Conservation (phyloP, 208 protist genomes). For the Trypanosomatidae sp. region DNA sequence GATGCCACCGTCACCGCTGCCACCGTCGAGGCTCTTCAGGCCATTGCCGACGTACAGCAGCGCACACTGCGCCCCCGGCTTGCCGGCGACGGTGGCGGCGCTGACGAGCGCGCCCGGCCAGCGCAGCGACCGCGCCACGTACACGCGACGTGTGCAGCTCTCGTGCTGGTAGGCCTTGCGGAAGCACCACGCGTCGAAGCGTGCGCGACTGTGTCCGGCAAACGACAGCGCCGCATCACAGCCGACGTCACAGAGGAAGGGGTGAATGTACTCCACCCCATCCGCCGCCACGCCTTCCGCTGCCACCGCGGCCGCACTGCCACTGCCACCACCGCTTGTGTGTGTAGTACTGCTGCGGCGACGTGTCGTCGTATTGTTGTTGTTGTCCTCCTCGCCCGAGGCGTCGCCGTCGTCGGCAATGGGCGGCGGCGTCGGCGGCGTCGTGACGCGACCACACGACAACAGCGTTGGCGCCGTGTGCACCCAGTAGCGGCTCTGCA, state of each 20-base stretch:
- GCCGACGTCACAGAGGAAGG: conserved; percentile 68
- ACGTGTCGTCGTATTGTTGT: conserved; percentile 1
- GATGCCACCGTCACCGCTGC: conserved; percentile 18
- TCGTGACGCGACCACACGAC: conserved; percentile 36
- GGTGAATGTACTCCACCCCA: conserved; percentile 66
- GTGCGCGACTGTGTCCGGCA: conserved; percentile 55
- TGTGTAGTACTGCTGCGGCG: too few species aligned
- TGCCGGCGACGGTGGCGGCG: conserved; percentile 44
- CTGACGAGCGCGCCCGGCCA: conserved; percentile 84
- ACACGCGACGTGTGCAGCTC: conserved; percentile 45
- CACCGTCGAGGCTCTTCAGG: conserved; percentile 54
- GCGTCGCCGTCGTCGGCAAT: conserved; percentile 8
- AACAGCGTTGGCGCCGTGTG: conserved; percentile 80
- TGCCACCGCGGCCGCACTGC: too few species aligned
- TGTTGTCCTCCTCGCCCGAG: conserved; percentile 3
- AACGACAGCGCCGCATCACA: conserved; percentile 56
- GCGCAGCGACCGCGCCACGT: conserved; percentile 57
- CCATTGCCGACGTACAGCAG: conserved; percentile 81
- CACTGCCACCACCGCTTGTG: too few species aligned
- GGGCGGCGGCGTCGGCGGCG: conserved; percentile 7
- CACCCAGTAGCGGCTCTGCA: conserved; percentile 83
- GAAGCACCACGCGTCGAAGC: conserved; percentile 76
- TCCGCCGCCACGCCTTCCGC: conserved; percentile 7
- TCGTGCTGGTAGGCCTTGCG: conserved; percentile 71
- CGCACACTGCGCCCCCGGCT: conserved; percentile 52